phyloP scores from a whole-genome alignment of 225 moss, liverwort and hornwort species.

The Neckera pumila region DNA sequence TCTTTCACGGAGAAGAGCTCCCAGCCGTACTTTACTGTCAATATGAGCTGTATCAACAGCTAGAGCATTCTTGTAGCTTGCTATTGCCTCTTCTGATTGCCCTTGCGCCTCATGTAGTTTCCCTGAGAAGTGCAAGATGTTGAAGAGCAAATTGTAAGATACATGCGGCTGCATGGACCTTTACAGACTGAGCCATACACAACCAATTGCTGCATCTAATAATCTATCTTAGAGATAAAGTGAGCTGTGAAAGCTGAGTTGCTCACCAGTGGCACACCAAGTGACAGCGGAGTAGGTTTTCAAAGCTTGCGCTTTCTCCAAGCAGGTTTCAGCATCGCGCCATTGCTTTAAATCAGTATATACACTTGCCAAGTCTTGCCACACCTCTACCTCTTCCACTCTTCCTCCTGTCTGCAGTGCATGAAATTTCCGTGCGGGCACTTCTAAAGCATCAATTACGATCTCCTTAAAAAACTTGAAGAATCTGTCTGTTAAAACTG shows the following conservation, averaged over 20 bases:
- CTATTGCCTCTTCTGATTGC: constrained; percentile 73
- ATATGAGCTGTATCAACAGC: constrained; percentile 64
- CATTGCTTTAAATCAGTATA: constrained; percentile 83
- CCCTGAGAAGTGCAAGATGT: constrained; percentile 3
- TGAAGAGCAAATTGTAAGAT: background rate
- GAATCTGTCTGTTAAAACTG: background rate
- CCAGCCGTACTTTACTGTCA: constrained; percentile 77
- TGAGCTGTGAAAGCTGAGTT: background rate
- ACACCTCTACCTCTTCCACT: constrained; percentile 89
- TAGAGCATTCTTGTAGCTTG: constrained; percentile 81
- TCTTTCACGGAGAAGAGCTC: constrained; percentile 57
- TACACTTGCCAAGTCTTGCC: constrained; percentile 85
- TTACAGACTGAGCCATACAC: background rate
- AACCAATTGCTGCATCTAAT: background rate
- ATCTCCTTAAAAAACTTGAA: background rate
- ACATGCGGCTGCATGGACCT: background rate
- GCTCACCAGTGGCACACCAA: constrained; percentile 78
- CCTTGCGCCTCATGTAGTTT: constrained; percentile 69
- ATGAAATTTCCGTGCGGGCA: background rate
- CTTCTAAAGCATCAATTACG: background rate
- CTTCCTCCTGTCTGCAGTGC: constrained; percentile 40
- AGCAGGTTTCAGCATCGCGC: constrained; percentile 80
- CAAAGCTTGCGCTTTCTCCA: constrained; percentile 87
- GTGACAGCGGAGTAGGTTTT: constrained; percentile 49
- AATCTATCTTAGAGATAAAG: background rate